Evolutionary conservation across 75 land plant species (phyloP).

Genomic region (Selaginella tamariscina): DNA sequence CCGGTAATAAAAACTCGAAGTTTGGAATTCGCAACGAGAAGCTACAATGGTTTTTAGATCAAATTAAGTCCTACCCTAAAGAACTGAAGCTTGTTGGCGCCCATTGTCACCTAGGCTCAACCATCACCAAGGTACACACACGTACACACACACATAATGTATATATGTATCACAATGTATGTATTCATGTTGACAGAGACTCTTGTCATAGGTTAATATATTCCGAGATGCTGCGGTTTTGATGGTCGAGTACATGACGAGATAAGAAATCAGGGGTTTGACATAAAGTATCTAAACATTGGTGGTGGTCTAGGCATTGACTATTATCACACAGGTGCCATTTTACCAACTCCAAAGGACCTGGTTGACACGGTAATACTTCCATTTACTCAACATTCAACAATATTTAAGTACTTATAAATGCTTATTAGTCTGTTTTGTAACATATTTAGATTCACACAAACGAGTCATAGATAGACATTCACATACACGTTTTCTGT

Average conservation of each 20-base stretch:
- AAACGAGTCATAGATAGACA: neutral
- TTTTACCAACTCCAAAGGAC: constrained; percentile 88
- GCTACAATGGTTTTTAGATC: constrained; percentile 82
- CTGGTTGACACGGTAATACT: constrained; percentile 65
- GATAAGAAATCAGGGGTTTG: constrained; percentile 72
- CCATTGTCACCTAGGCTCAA: constrained; percentile 95
- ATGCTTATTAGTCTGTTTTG: too few relatives aligned
- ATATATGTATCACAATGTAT: neutral
- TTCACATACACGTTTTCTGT: too few relatives aligned
- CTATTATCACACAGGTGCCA: constrained; percentile 75
- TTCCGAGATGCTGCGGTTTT: constrained; percentile 83
- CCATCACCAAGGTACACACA: constrained; percentile 69
- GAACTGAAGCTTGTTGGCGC: constrained; percentile 84
- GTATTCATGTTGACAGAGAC: neutral
- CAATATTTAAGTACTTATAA: too few relatives aligned
- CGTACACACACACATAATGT: neutral
- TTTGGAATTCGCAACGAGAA: constrained; percentile 96
- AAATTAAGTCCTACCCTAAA: constrained; percentile 57
- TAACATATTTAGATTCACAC: too few relatives aligned
- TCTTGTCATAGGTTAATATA: constrained; percentile 53
- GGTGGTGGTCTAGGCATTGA: constrained; percentile 97
- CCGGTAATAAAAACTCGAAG: constrained; percentile 95
- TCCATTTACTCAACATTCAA: neutral
- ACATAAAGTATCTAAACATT: constrained; percentile 75
- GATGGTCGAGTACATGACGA: constrained; percentile 74